Evolutionary conservation across 2,329 filamentous ascomycete genomes (phyloP).

Genomic region (Penicillium sp.): DNA sequence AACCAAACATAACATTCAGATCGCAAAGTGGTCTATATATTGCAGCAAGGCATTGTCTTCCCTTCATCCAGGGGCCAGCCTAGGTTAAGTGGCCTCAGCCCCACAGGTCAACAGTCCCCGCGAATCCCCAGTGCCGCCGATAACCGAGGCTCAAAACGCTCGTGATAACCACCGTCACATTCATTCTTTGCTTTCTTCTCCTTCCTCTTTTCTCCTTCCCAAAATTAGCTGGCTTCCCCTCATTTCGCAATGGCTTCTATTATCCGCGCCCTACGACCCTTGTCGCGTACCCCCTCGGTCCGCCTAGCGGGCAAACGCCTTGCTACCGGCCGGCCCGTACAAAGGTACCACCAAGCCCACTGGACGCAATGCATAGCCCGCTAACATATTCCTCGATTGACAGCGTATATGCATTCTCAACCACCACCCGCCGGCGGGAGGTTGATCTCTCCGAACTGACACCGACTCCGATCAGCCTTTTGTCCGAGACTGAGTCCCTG

Average conservation of each 20-base stretch:
- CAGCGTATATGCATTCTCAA: slow-evolving; percentile 56
- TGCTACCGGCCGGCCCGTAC: slow-evolving; percentile 38
- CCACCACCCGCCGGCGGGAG: slow-evolving; percentile 55
- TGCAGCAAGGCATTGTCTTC: neutral
- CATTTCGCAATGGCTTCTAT: slow-evolving; percentile 47
- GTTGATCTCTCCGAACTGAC: slow-evolving; percentile 69
- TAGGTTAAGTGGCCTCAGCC: slow-evolving; percentile 5
- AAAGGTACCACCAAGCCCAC: slow-evolving; percentile 35
- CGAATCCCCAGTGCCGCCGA: slow-evolving; percentile 22
- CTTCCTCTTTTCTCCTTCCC: slow-evolving; percentile 5
- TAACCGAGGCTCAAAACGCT: slow-evolving; percentile 26
- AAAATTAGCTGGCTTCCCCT: slow-evolving; percentile 2
- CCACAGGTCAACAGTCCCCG: slow-evolving; percentile 16
- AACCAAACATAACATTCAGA: no score
- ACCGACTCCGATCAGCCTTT: slow-evolving; percentile 87
- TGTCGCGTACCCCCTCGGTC: slow-evolving; percentile 41
- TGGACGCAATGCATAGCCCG: neutral
- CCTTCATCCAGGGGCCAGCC: neutral
- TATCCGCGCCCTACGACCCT: slow-evolving; percentile 46
- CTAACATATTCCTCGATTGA: slow-evolving; percentile 1
- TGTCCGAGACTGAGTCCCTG: slow-evolving; percentile 82
- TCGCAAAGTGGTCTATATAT: no score
- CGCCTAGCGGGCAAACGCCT: slow-evolving; percentile 40
- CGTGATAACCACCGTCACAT: slow-evolving; percentile 16
- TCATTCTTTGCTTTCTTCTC: neutral